Evolutionary conservation across 2,329 filamentous ascomycete genomes (phyloP), one percentile per base, ranked within the genome.

Genomic region (Geosmithia morbida): DNA sequence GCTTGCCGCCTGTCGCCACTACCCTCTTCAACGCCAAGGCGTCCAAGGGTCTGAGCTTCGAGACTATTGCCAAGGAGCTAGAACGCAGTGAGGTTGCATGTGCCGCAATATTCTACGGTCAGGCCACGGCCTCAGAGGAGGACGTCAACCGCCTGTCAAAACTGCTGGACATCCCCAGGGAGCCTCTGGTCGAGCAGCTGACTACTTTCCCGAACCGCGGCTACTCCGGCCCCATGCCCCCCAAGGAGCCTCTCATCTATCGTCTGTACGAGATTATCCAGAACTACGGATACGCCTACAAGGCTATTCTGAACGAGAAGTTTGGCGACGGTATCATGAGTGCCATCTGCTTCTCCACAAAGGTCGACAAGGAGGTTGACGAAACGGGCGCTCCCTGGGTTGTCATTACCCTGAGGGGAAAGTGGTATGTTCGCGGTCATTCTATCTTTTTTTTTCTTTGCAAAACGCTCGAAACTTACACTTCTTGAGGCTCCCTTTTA

Each of bases 271-370:
- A 97, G 72, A 85, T 96, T 60, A 83, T 97, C 51, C 89, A 96
- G 69, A 97, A 95, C 64, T 96, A 96, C 59, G 90, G 90, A 1
- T 94, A 95, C 63, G 86, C 89, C 1, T 96, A 94, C 68, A 96
- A 96, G 74, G 89, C 88, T 1, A 77, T 97, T 4, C 62, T 96
- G 64, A 96, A 97, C 56, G 90, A 97, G 75, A 96, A 96, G 72
- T 88, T 87, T 60, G 85, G 85, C 0, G 85, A 89, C 60, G 90
- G 90, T 1, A 97, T 97, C 59, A 96, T 97, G 90, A 94, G 87
- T 60, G 90, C 89, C 1, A 95, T 96, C 59, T 80, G 81, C 16
- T 96, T 95, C 64, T 85, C 80, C 46, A 94, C 87, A 0, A 87
- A 87, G 59, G 85, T 97, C 2, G 87, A 96, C 63, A 94, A 94